Conservation (phyloP, 129 eudicot species). For the Pittosporum tobira region DNA sequence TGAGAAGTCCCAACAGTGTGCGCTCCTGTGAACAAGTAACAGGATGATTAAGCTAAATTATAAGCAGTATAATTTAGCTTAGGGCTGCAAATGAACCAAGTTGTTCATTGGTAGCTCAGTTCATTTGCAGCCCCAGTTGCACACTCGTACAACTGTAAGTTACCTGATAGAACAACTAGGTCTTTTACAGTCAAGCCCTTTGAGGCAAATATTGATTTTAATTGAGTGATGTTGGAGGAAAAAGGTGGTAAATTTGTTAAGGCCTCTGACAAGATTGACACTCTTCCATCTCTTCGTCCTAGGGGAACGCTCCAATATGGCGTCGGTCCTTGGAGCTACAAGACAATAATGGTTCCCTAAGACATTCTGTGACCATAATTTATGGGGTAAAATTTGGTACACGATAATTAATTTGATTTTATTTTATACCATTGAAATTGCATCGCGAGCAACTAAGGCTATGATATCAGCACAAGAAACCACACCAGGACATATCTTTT, state of each 20-base stretch:
- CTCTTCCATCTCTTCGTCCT: constrained; percentile 54
- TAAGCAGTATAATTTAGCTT: no score
- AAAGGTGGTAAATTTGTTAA: constrained; percentile 33
- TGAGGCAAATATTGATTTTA: constrained; percentile 27
- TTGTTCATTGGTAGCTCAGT: no score
- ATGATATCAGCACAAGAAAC: constrained; percentile 32
- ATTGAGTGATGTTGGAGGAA: constrained; percentile 22
- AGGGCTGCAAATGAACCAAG: no score
- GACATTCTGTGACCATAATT: neutral
- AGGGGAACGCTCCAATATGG: constrained; percentile 5
- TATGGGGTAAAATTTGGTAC: neutral
- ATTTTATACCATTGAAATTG: neutral
- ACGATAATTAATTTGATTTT: neutral
- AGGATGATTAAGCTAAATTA: neutral
- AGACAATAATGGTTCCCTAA: neutral
- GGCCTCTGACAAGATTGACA: constrained; percentile 28
- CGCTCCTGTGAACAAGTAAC: constrained; percentile 6
- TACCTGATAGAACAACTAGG: constrained; percentile 60
- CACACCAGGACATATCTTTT: constrained; percentile 18
- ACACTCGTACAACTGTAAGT: no score
- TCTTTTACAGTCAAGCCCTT: constrained; percentile 49
- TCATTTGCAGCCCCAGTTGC: no score
- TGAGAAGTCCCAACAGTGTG: constrained; percentile 22
- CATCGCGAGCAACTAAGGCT: constrained; percentile 24
- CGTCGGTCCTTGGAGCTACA: constrained; percentile 2